phyloP scores from a whole-genome alignment of 176 grass and related monocot species.

The Puccinellia tenuiflora region DNA sequence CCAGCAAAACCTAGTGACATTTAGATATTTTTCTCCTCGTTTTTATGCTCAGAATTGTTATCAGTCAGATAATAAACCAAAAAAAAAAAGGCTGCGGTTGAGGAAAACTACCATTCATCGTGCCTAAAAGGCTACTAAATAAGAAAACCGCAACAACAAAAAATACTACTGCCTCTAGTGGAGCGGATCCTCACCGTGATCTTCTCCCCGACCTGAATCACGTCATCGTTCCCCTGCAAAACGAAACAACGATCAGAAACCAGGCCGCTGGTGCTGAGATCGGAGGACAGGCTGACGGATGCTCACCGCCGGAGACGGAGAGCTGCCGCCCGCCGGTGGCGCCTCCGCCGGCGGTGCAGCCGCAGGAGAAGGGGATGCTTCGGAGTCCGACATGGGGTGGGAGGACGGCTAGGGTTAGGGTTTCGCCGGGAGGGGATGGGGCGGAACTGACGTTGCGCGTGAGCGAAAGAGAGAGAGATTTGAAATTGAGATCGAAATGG shows the following conservation, averaged over 20 bases:
- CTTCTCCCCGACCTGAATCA: constrained; percentile 64
- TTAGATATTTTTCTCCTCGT: not conserved
- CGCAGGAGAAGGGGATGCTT: constrained; percentile 30
- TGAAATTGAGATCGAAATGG: constrained; percentile 29
- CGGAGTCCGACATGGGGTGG: constrained; percentile 50
- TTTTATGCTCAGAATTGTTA: not conserved
- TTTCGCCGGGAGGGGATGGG: not conserved
- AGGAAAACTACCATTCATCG: not conserved
- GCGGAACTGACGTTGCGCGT: not conserved
- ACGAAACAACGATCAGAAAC: not conserved
- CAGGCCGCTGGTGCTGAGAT: not conserved
- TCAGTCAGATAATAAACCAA: not conserved
- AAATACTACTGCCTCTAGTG: not conserved
- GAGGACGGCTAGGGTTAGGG: constrained; percentile 39
- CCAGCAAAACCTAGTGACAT: not conserved
- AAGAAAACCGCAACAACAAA: not conserved
- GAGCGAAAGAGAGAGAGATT: constrained; percentile 22
- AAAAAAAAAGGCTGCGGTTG: too few species aligned
- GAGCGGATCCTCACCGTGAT: constrained; percentile 45
- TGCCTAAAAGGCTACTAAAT: not conserved
- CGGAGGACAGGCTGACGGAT: not conserved
- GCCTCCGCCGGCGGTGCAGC: not conserved
- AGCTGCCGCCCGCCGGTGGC: not conserved
- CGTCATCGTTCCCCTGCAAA: constrained; percentile 51
- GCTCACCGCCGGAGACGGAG: constrained; percentile 40